These are phyloP conservation scores for Linanthus parryae DNA, from an alignment of 148 eudicot genomes.

Conservation along the genomic window DNA sequence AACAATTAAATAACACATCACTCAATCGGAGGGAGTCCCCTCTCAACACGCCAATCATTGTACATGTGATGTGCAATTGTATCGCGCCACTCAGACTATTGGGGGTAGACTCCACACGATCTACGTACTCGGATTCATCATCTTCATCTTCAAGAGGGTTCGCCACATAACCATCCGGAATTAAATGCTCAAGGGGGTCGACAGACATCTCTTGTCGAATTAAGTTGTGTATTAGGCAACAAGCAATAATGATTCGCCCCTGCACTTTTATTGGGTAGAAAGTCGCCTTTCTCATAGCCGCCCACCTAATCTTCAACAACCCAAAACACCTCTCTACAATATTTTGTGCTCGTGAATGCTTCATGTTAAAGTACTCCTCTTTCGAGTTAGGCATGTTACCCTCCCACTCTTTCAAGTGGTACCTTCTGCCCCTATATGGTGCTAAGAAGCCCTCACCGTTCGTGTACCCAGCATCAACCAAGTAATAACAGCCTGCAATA, in stretches of 20 bases:
- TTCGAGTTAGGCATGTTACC: background rate
- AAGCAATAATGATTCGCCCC: no score
- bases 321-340: conserved; percentile 12
- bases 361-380: conserved; percentile 22
- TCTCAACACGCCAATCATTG: no score
- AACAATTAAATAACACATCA: no score
- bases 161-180: no score
- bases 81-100: background rate
- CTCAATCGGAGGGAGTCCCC: no score
- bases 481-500: conserved; percentile 17
- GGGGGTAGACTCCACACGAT: background rate
- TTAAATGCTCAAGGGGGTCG: background rate
- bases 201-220: conserved; percentile 1
- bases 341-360: conserved; percentile 15
- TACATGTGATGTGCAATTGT: no score
- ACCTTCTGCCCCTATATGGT: conserved; percentile 9
- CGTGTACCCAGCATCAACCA: conserved; percentile 17
- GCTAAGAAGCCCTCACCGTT: conserved; percentile 19
- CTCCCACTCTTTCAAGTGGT: conserved; percentile 6
- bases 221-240: no score
- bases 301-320: conserved; percentile 19
- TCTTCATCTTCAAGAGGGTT: background rate
- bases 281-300: conserved; percentile 14
- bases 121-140: background rate
- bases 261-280: conserved; percentile 11